phyloP scores from a whole-genome alignment of 768 basidiomycete species.

The Leccinum disarticulatum region DNA sequence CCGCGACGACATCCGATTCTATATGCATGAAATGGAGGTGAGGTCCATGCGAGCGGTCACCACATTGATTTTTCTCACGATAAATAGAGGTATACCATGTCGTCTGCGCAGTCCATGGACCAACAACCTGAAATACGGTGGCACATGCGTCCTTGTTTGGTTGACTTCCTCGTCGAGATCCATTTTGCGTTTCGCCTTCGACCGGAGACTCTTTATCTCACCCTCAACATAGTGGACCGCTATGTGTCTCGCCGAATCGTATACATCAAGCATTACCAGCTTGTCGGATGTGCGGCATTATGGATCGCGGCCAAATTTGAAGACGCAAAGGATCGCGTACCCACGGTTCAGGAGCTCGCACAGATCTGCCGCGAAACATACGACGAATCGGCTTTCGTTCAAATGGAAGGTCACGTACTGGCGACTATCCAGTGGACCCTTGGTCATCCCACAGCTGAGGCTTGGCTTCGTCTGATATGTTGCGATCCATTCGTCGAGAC shows the following conservation, averaged over 20 bases:
- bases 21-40: constrained; percentile 99
- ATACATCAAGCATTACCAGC: constrained; percentile 98
- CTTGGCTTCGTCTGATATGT: constrained; percentile 88
- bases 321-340: constrained; percentile 97
- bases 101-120: constrained; percentile 95
- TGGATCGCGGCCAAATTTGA: constrained; percentile 99
- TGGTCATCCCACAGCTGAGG: constrained; percentile 97
- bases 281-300: constrained; percentile 95
- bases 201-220: constrained; percentile 97
- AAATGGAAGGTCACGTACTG: constrained; percentile 98
- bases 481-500: constrained; percentile 78
- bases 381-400: constrained; percentile 95
- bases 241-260: constrained; percentile 98
- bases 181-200: constrained; percentile 97
- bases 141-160: constrained; percentile 99
- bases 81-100: constrained; percentile 76
- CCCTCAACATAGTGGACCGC: constrained; percentile 98
- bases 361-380: constrained; percentile 97
- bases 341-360: constrained; percentile 90
- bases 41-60: constrained; percentile 32
- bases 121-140: constrained; percentile 98
- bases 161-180: constrained; percentile 98
- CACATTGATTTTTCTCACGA: constrained; percentile 8
- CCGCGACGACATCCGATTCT: constrained; percentile 84
- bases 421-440: constrained; percentile 95